Percentiles rank a stretch among this genome's conserved stretches.
Conservation (phyloP, 2,329 filamentous ascomycete species). For the Lomentospora prolificans region DNA sequence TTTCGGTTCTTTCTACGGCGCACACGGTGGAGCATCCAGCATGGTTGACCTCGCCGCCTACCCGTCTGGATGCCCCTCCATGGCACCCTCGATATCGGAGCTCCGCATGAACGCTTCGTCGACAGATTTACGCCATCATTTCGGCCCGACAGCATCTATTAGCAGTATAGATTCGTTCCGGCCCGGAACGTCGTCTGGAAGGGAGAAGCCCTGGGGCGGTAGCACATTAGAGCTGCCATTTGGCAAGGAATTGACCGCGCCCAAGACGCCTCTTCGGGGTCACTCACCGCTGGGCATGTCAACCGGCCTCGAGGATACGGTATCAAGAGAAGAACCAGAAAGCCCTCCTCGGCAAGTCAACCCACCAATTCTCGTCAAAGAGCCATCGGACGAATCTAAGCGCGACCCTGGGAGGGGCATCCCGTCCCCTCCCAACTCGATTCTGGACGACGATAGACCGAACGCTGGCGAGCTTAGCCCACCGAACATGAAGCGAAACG, state of each 20-base stretch:
- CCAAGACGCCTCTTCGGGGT: not conserved
- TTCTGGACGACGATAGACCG: not conserved
- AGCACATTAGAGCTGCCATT: not conserved
- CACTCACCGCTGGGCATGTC: not conserved
- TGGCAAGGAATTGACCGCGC: not conserved
- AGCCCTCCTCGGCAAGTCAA: not conserved
- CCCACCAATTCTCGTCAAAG: not conserved
- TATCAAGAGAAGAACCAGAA: not conserved
- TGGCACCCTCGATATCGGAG: not conserved
- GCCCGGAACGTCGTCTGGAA: not conserved
- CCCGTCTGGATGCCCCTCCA: not conserved
- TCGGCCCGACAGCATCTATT: not conserved
- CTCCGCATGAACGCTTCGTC: conserved; percentile 1
- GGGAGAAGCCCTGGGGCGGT: not conserved
- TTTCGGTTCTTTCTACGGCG: not conserved
- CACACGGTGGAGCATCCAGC: not conserved
- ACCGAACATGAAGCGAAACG: not conserved
- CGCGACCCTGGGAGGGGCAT: not conserved
- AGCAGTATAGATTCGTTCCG: conserved; percentile 1
- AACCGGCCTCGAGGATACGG: not conserved
- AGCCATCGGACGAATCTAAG: not conserved
- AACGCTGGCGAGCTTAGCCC: not conserved
- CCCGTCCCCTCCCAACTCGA: not conserved
- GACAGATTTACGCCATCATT: not conserved
- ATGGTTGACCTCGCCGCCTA: not conserved